Percentiles rank a stretch among this genome's conserved stretches.
These are phyloP conservation scores for Rhododendron ferrugineum DNA, from an alignment of 148 eudicot species.

Conservation along the genomic window DNA sequence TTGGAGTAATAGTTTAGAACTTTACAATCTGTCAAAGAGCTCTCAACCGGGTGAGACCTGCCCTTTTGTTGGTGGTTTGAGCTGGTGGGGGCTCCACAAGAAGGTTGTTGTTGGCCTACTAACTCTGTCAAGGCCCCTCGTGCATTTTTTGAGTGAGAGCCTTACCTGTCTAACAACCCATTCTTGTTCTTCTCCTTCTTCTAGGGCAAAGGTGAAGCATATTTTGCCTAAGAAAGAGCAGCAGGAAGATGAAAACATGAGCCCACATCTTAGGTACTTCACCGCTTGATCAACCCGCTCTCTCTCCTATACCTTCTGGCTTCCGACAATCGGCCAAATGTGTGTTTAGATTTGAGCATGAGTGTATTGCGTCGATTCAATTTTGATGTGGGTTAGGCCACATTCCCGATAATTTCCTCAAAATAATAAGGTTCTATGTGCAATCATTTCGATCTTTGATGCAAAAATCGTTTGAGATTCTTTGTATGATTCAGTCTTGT, in stretches of 20 bases:
- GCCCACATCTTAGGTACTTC: neutral
- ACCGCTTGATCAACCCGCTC: neutral
- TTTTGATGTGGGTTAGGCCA: neutral
- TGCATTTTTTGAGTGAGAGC: neutral
- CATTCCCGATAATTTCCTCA: neutral
- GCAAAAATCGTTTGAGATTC: neutral
- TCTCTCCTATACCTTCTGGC: neutral
- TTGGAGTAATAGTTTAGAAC: neutral
- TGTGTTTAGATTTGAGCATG: neutral
- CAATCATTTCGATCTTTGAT: neutral
- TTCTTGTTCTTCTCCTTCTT: neutral
- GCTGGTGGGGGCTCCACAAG: neutral
- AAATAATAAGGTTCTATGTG: neutral
- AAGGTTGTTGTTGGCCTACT: neutral
- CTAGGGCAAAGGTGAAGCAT: neutral
- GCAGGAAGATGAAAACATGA: neutral
- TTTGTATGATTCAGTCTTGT: neutral
- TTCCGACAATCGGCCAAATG: neutral
- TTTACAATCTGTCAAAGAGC: constrained; percentile 4
- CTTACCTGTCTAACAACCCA: neutral
- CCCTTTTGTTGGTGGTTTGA: neutral
- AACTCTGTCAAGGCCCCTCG: neutral
- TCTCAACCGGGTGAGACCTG: neutral
- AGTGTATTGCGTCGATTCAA: neutral
- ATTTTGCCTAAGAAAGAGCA: neutral